Percentiles rank a stretch among this genome's conserved stretches.
These are phyloP conservation scores for Suillus brevipes DNA, from an alignment of 768 basidiomycete genomes.

Conservation along the genomic window DNA sequence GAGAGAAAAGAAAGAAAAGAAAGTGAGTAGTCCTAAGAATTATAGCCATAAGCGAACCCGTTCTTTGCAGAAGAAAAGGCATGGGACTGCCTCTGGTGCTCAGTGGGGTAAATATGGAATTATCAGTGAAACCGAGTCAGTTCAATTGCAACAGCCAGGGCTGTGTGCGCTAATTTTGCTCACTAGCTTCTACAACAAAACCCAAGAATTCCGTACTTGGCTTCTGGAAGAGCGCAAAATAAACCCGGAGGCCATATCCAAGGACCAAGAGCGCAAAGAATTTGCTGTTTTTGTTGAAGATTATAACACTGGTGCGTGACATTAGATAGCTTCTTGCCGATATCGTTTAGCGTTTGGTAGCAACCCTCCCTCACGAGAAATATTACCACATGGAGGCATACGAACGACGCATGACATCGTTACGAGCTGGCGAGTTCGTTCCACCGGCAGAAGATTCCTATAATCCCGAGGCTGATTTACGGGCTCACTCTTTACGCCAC, in stretches of 20 bases:
- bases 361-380: slow-evolving; percentile 92
- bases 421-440: slow-evolving; percentile 81
- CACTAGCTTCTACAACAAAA: slow-evolving; percentile 75
- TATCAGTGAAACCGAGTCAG: slow-evolving; percentile 83
- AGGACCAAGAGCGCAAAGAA: slow-evolving; percentile 84
- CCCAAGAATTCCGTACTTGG: slow-evolving; percentile 88
- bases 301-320: slow-evolving; percentile 68
- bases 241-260: slow-evolving; percentile 86
- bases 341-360: slow-evolving; percentile 38
- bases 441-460: slow-evolving; percentile 73
- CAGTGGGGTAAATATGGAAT: slow-evolving; percentile 93
- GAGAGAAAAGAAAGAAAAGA: slow-evolving; percentile 72
- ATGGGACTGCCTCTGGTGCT: slow-evolving; percentile 42
- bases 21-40: slow-evolving; percentile 43
- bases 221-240: slow-evolving; percentile 89
- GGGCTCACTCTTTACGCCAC: slow-evolving; percentile 67
- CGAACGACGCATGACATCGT: slow-evolving; percentile 79
- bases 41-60: background rate
- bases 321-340: background rate
- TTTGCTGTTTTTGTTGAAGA: slow-evolving; percentile 83
- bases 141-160: slow-evolving; percentile 16
- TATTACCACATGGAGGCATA: slow-evolving; percentile 91
- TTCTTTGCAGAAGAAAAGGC: slow-evolving; percentile 55
- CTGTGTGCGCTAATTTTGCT: slow-evolving; percentile 12
- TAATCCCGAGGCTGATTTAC: slow-evolving; percentile 84